Conservation (phyloP, 345 rosid species). For the Salix purpurea region DNA sequence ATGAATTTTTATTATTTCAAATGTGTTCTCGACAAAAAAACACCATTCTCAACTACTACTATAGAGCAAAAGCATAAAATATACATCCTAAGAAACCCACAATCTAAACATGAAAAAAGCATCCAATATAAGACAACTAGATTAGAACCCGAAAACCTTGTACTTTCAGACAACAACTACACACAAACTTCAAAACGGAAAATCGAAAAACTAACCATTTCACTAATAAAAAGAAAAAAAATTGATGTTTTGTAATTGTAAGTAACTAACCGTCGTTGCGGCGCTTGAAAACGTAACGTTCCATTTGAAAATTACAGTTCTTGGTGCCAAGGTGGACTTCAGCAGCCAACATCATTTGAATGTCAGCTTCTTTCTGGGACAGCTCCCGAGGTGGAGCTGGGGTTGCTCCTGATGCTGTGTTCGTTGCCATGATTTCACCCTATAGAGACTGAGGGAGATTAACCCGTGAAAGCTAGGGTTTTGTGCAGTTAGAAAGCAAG, state of each 20-base stretch:
- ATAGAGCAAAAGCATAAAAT: neutral
- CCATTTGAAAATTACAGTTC: neutral
- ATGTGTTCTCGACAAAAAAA: neutral
- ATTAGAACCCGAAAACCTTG: neutral
- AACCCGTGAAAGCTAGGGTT: neutral
- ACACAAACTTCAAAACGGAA: neutral
- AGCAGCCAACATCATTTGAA: constrained; percentile 1
- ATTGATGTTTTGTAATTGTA: neutral
- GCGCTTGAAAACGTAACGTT: constrained; percentile 1
- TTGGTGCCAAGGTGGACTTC: neutral
- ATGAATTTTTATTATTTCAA: neutral
- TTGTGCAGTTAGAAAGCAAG: neutral
- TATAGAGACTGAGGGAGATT: neutral
- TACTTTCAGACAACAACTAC: neutral
- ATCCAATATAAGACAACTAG: neutral
- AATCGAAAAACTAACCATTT: neutral
- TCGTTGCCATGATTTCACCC: neutral
- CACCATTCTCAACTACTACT: neutral
- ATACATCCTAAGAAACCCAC: neutral
- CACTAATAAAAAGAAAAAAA: neutral
- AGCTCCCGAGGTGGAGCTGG: neutral
- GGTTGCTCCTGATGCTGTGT: neutral
- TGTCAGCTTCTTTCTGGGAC: neutral
- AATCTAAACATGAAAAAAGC: neutral
- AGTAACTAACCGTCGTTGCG: neutral